Percentiles rank a stretch among this genome's conserved stretches.
phyloP scores from a whole-genome alignment of 2,329 filamentous ascomycete genomes.

The Alternaria novae-zelandiae region DNA sequence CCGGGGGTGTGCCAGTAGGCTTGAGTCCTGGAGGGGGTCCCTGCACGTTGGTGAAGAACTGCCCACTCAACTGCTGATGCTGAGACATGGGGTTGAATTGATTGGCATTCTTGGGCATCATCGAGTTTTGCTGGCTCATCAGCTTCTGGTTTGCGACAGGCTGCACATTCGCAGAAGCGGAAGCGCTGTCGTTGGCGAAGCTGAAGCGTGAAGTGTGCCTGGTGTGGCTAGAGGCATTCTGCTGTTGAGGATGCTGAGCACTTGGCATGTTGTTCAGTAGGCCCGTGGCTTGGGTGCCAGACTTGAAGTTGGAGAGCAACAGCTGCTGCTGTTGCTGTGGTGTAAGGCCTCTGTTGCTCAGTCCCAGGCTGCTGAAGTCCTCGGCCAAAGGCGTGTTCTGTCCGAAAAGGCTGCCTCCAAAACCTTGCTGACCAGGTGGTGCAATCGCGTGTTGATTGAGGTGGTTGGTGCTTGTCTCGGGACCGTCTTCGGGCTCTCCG shows the following conservation, averaged over 20 bases:
- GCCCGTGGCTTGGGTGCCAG: slow-evolving; percentile 59
- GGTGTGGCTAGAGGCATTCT: slow-evolving; percentile 70
- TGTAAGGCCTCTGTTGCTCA: slow-evolving; percentile 75
- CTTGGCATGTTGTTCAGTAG: slow-evolving; percentile 54
- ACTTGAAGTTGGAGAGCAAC: slow-evolving; percentile 68
- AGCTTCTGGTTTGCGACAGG: slow-evolving; percentile 78
- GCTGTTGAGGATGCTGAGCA: slow-evolving; percentile 56
- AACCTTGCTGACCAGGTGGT: slow-evolving; percentile 74
- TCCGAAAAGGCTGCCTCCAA: slow-evolving; percentile 47
- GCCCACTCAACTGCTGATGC: slow-evolving; percentile 62
- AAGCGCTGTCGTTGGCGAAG: slow-evolving; percentile 77
- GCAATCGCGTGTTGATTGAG: slow-evolving; percentile 72
- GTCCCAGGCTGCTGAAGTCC: slow-evolving; percentile 50
- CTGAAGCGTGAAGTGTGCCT: slow-evolving; percentile 87
- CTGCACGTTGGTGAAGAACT: slow-evolving; percentile 85
- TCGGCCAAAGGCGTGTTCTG: slow-evolving; percentile 44
- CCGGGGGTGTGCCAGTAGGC: slow-evolving; percentile 90
- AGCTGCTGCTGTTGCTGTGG: slow-evolving; percentile 76
- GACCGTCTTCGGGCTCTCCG: slow-evolving; percentile 85
- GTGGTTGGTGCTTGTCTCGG: slow-evolving; percentile 64
- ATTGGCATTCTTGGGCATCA: slow-evolving; percentile 68
- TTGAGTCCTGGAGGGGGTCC: slow-evolving; percentile 95
- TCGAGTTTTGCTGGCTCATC: slow-evolving; percentile 85
- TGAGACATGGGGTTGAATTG: slow-evolving; percentile 61
- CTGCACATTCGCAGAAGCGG: slow-evolving; percentile 70